Evolutionary conservation across 768 basidiomycete species (phyloP), one percentile per base, ranked within the genome.

Genomic region (Boletus sp.): DNA sequence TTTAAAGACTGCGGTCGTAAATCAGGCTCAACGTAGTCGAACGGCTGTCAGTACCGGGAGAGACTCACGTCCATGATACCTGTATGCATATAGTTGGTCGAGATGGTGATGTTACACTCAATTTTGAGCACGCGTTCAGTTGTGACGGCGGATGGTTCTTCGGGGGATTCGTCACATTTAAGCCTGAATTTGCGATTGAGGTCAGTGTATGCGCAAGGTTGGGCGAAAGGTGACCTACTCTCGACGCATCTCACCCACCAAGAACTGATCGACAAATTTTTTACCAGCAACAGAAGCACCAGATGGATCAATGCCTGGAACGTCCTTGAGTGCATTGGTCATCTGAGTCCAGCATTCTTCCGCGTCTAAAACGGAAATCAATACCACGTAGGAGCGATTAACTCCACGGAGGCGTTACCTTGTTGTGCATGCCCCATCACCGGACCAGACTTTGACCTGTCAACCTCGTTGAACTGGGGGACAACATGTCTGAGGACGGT

Each of bases 261-360:
- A 75, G 65, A 81, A 93, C 62, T 91, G 87, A 53, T 93, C 85
- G 0, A 94, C 79, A 50, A 94, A 91, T 58, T 77, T 83, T 60
- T 77, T 80, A 50, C 67, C 65, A 17, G 66, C 11, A 1, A 70
- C 62, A 14, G 75, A 67, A n/a, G 64, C 54, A 30, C 67, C 68
- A 15, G 68, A 63, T 33, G 53, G 41, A 54, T 60, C 69, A 19
- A 71, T 68, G 1, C 80, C 82, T 1, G 85, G 83, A 7, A 93
- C 77, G n/a, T 87, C 83, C 55, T 83, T 79, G 45, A 95, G 74
- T 0, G 85, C 78, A 53, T 84, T 84, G 17, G 90, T 74, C 55
- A 96, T 83, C 49, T 86, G 82, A 8, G 76, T 78, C 76, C 88
- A 94, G 62, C 93, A 95, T 70, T 97, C 93, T 66, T 96, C 94